Conservation (phyloP, 768 basidiomycete species). For the Auriscalpium orientale region DNA sequence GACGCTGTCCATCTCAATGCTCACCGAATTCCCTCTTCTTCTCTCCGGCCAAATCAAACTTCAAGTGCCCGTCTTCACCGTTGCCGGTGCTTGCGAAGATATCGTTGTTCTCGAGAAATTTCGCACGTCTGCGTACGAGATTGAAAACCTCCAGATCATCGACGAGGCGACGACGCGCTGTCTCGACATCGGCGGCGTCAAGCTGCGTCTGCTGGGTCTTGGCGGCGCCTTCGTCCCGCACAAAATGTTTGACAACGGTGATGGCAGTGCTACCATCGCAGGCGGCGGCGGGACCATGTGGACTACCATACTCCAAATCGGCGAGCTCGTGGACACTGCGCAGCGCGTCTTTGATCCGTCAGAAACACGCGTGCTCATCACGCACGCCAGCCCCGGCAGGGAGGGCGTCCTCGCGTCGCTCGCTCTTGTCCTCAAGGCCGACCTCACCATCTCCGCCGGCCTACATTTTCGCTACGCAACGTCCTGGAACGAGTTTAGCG, state of each 20-base stretch:
- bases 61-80: slow-evolving; percentile 88
- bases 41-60: slow-evolving; percentile 88
- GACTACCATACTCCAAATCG: slow-evolving; percentile 95
- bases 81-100: slow-evolving; percentile 97
- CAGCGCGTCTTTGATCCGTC: slow-evolving; percentile 87
- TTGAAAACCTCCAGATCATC: slow-evolving; percentile 86
- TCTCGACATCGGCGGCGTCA: slow-evolving; percentile 87
- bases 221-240: slow-evolving; percentile 93
- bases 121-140: slow-evolving; percentile 69
- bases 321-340: slow-evolving; percentile 95
- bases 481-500: slow-evolving; percentile 95
- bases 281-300: slow-evolving; percentile 99
- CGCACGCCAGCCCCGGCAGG: slow-evolving; percentile 86
- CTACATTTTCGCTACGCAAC: slow-evolving; percentile 97
- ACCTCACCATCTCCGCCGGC: slow-evolving; percentile 88
- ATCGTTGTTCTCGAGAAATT: slow-evolving; percentile 90
- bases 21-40: slow-evolving; percentile 92
- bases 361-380: slow-evolving; percentile 90
- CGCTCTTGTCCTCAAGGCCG: slow-evolving; percentile 84
- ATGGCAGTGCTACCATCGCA: slow-evolving; percentile 93
- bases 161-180: slow-evolving; percentile 95
- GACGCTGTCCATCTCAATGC: slow-evolving; percentile 65
- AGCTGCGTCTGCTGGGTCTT: slow-evolving; percentile 89
- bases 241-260: slow-evolving; percentile 92
- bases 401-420: slow-evolving; percentile 92